These are phyloP conservation scores for Parastagonospora avenae DNA, from an alignment of 2,329 filamentous ascomycete genomes.

Conservation along the genomic window DNA sequence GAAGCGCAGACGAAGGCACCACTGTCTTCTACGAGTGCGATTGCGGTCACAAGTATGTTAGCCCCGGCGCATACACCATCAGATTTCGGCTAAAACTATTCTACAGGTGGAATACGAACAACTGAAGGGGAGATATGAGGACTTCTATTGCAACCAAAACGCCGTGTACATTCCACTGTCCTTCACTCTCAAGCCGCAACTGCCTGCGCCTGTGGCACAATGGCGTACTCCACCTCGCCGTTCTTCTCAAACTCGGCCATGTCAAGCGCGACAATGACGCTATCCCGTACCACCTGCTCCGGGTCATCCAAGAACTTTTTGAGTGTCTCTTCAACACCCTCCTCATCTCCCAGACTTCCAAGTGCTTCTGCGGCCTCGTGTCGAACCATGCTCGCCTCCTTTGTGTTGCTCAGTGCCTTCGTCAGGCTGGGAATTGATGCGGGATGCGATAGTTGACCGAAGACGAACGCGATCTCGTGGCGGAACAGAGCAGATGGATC, in stretches of 20 bases:
- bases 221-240: slow-evolving; percentile 86
- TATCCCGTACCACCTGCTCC: slow-evolving; percentile 92
- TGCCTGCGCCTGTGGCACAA: slow-evolving; percentile 67
- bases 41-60: slow-evolving; percentile 78
- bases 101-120: slow-evolving; percentile 63
- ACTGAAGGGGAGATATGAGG: slow-evolving; percentile 55
- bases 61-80: slow-evolving; percentile 1
- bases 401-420: slow-evolving; percentile 73
- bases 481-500: slow-evolving; percentile 93
- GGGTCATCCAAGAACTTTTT: slow-evolving; percentile 85
- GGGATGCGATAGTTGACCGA: slow-evolving; percentile 92
- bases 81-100: slow-evolving; percentile 24
- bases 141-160: slow-evolving; percentile 18
- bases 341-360: slow-evolving; percentile 89
- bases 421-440: slow-evolving; percentile 93
- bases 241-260: slow-evolving; percentile 97
- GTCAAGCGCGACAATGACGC: slow-evolving; percentile 91
- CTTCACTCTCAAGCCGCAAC: slow-evolving; percentile 27
- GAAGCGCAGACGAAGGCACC: slow-evolving; percentile 92
- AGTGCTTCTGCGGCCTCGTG: slow-evolving; percentile 97
- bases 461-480: slow-evolving; percentile 98
- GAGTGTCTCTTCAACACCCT: slow-evolving; percentile 86
- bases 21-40: slow-evolving; percentile 91
- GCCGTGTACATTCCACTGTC: slow-evolving; percentile 28
- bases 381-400: slow-evolving; percentile 94